phyloP scores from a whole-genome alignment of 1,139 yeast species.

The Debaryomyces subglobosus region DNA sequence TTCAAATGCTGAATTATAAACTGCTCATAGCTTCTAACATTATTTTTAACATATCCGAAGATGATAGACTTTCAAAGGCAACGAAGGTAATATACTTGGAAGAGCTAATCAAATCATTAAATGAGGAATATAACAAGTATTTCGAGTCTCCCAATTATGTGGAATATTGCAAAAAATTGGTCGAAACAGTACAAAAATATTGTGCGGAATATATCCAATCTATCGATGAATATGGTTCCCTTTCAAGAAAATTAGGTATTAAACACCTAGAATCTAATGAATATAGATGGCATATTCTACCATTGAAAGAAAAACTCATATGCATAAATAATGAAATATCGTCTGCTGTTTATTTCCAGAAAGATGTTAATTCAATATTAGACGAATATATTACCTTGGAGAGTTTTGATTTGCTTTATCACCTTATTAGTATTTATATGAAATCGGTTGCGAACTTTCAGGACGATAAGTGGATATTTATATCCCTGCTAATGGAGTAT shows the following conservation, averaged over 20 bases:
- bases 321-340: slow-evolving; percentile 33
- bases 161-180: slow-evolving; percentile 32
- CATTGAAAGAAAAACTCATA: slow-evolving; percentile 27
- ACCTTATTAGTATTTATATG: slow-evolving; percentile 34
- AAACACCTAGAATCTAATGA: slow-evolving; percentile 28
- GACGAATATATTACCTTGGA: slow-evolving; percentile 28
- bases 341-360: slow-evolving; percentile 25
- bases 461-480: slow-evolving; percentile 32
- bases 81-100: slow-evolving; percentile 23
- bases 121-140: slow-evolving; percentile 31
- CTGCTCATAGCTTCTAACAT: slow-evolving; percentile 24
- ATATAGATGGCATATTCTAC: slow-evolving; percentile 28
- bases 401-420: slow-evolving; percentile 29
- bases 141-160: slow-evolving; percentile 28
- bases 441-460: slow-evolving; percentile 24
- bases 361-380: slow-evolving; percentile 22
- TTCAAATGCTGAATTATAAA: slow-evolving; percentile 25
- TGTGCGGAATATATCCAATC: slow-evolving; percentile 21
- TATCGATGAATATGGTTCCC: slow-evolving; percentile 20
- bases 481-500: slow-evolving; percentile 28
- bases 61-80: slow-evolving; percentile 15
- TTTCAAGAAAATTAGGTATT: slow-evolving; percentile 37
- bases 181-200: slow-evolving; percentile 28
- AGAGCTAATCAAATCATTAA: slow-evolving; percentile 29
- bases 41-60: slow-evolving; percentile 23